These are phyloP conservation scores for Penicillium crystallinum DNA, from an alignment of 495 filamentous ascomycete genomes.

Conservation along the genomic window DNA sequence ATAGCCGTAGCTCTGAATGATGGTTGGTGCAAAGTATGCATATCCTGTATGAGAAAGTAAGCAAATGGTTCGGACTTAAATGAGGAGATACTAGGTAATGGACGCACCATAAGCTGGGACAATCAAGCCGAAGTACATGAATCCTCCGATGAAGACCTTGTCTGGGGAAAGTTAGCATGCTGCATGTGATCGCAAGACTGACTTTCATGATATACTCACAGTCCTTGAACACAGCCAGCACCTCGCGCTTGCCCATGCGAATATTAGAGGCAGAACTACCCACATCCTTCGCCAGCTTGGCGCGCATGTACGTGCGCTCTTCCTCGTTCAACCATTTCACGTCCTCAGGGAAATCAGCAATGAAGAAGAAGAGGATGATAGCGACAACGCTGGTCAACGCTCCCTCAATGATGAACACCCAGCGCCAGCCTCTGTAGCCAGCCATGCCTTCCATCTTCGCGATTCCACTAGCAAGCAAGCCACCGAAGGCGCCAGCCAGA, in stretches of 20 bases:
- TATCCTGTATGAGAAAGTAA: slow-evolving; percentile 38
- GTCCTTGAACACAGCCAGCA: slow-evolving; percentile 69
- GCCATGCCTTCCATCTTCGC: slow-evolving; percentile 64
- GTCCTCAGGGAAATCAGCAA: slow-evolving; percentile 70
- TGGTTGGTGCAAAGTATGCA: slow-evolving; percentile 74
- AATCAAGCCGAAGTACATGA: slow-evolving; percentile 82
- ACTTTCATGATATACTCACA: slow-evolving; percentile 35
- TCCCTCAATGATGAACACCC: slow-evolving; percentile 74
- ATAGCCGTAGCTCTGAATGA: slow-evolving; percentile 65
- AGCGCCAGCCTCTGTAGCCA: slow-evolving; percentile 79
- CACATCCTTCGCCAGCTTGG: slow-evolving; percentile 71
- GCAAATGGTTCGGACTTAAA: neutral
- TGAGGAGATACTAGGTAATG: slow-evolving; percentile 14
- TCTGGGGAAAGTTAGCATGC: slow-evolving; percentile 26
- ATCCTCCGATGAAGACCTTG: slow-evolving; percentile 68
- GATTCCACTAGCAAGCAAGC: slow-evolving; percentile 75
- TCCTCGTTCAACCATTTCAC: slow-evolving; percentile 61
- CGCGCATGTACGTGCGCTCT: slow-evolving; percentile 69
- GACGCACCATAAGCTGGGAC: slow-evolving; percentile 75
- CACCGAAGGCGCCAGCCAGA: slow-evolving; percentile 82
- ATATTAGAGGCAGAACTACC: slow-evolving; percentile 66
- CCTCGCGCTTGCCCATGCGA: slow-evolving; percentile 56
- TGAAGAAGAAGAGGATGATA: slow-evolving; percentile 67
- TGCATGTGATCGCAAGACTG: neutral
- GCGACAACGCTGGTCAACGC: slow-evolving; percentile 66